Percentiles rank a stretch among this genome's conserved stretches.
Conservation (phyloP, 176 grass and related monocot species). For the Pontederia crassipes region DNA sequence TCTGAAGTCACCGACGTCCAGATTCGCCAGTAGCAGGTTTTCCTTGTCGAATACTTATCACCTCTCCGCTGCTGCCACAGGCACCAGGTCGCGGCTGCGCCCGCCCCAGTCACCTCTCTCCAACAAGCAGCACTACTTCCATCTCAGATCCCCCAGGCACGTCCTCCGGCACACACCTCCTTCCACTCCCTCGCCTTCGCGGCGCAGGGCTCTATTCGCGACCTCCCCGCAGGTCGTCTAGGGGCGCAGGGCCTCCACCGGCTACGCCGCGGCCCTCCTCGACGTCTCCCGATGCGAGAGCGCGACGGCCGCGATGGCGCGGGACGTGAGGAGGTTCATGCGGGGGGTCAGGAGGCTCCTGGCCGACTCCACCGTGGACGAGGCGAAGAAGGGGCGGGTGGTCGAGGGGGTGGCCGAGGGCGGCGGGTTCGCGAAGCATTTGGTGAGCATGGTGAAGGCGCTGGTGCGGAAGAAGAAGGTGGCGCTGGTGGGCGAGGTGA, state of each 20-base stretch:
- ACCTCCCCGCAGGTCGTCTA: background rate
- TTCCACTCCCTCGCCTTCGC: background rate
- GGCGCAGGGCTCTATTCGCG: too few relatives aligned
- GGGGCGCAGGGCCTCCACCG: constrained; percentile 24
- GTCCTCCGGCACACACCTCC: background rate
- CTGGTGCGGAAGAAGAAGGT: constrained; percentile 34
- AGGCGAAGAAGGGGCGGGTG: constrained; percentile 11
- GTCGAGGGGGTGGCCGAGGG: constrained; percentile 12
- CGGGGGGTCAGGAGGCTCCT: constrained; percentile 3
- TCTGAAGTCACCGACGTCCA: too few relatives aligned
- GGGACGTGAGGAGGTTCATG: constrained; percentile 16
- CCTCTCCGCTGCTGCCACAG: too few relatives aligned
- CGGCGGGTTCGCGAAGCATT: constrained; percentile 19
- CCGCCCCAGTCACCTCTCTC: too few relatives aligned
- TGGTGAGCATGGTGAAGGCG: constrained; percentile 27
- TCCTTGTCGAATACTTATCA: too few relatives aligned
- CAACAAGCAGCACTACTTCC: background rate
- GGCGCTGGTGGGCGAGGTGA: constrained; percentile 30
- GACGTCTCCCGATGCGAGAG: constrained; percentile 24
- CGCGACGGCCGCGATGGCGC: constrained; percentile 6
- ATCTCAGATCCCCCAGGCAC: background rate
- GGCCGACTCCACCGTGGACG: background rate
- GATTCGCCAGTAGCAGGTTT: too few relatives aligned
- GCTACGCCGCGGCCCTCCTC: constrained; percentile 34
- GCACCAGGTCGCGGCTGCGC: too few relatives aligned